A percentile compares a stretch with the other conserved stretches of the same genome.
Conservation (phyloP, 805 yeast species). For the Metschnikowia vanudenii region DNA sequence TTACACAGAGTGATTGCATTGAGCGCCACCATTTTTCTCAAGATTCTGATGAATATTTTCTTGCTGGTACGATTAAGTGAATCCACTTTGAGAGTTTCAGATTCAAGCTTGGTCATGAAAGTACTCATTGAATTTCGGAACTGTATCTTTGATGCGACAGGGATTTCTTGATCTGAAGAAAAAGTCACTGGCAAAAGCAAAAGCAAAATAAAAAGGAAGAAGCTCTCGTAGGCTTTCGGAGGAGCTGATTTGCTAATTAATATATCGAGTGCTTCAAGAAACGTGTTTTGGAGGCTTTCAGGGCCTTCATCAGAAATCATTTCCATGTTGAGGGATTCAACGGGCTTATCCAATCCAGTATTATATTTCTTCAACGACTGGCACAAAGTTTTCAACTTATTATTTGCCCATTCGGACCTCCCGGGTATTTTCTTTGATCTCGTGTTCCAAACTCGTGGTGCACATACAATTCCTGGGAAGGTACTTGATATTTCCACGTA, state of each 20-base stretch:
- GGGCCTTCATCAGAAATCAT: no score
- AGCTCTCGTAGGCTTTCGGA: conserved; percentile 21
- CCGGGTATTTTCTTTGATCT: no score
- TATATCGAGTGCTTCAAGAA: neutral
- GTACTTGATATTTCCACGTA: no score
- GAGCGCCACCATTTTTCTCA: neutral
- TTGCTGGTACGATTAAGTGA: neutral
- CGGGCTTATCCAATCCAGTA: no score
- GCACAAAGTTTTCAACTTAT: no score
- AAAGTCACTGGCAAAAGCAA: conserved; percentile 33
- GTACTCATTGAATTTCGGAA: neutral
- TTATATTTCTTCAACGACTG: no score
- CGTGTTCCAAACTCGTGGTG: no score
- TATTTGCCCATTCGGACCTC: no score
- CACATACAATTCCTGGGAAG: no score
- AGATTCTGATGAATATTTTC: conserved; percentile 1
- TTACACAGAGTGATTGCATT: neutral
- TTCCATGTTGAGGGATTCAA: no score
- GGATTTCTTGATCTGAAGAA: conserved; percentile 6
- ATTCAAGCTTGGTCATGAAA: neutral
- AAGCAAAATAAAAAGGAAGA: conserved; percentile 29
- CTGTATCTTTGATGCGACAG: neutral
- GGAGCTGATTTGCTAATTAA: neutral
- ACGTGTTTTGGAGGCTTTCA: conserved; percentile 30
- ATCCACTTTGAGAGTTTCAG: neutral